Percentiles rank a stretch among this genome's conserved stretches.
Conservation (phyloP, 2,329 filamentous ascomycete species). For the Xenoacremonium recifei region DNA sequence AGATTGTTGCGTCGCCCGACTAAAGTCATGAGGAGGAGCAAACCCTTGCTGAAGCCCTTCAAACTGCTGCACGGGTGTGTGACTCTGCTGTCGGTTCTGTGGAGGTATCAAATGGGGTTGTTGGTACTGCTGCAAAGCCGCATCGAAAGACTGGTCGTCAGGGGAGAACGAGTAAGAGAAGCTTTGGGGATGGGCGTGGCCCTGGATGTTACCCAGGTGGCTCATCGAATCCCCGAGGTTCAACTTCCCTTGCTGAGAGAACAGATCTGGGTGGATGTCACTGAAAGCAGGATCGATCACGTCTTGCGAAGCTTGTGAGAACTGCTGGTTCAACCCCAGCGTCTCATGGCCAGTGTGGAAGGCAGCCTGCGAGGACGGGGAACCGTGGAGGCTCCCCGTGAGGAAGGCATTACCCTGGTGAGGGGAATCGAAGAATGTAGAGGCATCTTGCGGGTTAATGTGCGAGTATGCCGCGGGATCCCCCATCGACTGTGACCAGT, state of each 20-base stretch:
- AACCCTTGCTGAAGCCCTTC: conserved; percentile 26
- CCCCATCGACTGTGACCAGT: conserved; percentile 36
- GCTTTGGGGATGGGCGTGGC: conserved; percentile 30
- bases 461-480: conserved; percentile 34
- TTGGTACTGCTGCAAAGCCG: conserved; percentile 30
- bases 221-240: conserved; percentile 26
- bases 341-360: conserved; percentile 32
- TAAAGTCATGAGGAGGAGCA: conserved; percentile 23
- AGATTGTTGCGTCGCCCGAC: conserved; percentile 27
- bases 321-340: conserved; percentile 33
- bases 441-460: conserved; percentile 30
- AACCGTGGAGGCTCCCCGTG: conserved; percentile 26
- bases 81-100: conserved; percentile 29
- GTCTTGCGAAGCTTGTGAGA: conserved; percentile 32
- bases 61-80: conserved; percentile 34
- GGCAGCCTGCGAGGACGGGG: conserved; percentile 24
- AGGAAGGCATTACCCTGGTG: conserved; percentile 34
- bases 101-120: conserved; percentile 34
- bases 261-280: conserved; percentile 37
- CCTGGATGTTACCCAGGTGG: conserved; percentile 31
- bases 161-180: conserved; percentile 35
- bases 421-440: conserved; percentile 33
- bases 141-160: conserved; percentile 31
- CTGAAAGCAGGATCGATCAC: conserved; percentile 36
- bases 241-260: conserved; percentile 34